Evolutionary conservation across 768 basidiomycete genomes (phyloP).

Genomic region (Botryobasidium botryosum): DNA sequence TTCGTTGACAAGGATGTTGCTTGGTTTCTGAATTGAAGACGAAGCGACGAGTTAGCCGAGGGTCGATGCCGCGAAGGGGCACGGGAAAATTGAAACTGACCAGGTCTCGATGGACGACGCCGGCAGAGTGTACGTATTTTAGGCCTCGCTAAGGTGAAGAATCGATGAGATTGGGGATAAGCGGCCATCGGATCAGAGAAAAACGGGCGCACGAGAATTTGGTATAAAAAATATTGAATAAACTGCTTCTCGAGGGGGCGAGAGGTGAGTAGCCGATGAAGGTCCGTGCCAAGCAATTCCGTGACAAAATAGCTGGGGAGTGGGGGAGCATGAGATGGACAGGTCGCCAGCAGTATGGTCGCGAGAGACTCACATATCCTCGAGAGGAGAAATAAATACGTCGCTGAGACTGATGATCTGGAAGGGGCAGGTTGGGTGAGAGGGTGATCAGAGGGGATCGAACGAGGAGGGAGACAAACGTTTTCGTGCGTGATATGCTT

Average conservation of each 20-base stretch:
- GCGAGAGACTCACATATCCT: conserved; percentile 60
- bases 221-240: conserved; percentile 98
- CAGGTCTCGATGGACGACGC: conserved; percentile 94
- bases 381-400: conserved; percentile 98
- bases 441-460: background rate
- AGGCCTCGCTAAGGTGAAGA: conserved; percentile 56
- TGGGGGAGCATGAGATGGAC: background rate
- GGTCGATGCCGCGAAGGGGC: background rate
- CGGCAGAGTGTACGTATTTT: conserved; percentile 98
- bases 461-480: conserved; percentile 2
- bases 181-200: background rate
- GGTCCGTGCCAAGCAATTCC: conserved; percentile 92
- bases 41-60: no score
- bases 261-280: conserved; percentile 91
- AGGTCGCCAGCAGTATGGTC: background rate
- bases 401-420: conserved; percentile 98
- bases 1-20: conserved; percentile 98
- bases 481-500: conserved; percentile 67
- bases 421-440: background rate
- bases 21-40: conserved; percentile 58
- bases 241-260: conserved; percentile 98
- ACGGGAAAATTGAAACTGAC: conserved; percentile 27
- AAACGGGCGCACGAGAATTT: conserved; percentile 59
- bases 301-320: conserved; percentile 86
- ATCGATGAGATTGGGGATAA: background rate